phyloP scores from a whole-genome alignment of 1,284 basidiomycete species.

The Xerocomus cyaneibrunnescens region DNA sequence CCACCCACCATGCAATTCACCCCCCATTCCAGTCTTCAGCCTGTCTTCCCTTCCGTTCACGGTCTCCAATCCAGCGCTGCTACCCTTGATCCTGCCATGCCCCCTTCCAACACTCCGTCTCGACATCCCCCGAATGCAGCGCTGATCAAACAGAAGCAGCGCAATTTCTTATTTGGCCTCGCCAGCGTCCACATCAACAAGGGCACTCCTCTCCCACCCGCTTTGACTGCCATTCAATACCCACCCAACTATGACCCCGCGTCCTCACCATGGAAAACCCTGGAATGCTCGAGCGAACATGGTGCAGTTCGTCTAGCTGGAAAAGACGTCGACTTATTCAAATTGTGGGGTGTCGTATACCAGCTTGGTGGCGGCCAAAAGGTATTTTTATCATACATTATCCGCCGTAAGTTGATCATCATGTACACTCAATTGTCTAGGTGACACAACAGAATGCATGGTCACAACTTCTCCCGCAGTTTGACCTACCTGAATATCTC shows the following conservation, averaged over 20 bases:
- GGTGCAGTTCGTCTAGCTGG: slow-evolving; percentile 69
- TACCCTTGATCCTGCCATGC: slow-evolving; percentile 47
- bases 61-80: slow-evolving; percentile 37
- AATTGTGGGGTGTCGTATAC: slow-evolving; percentile 59
- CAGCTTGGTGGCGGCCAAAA: slow-evolving; percentile 56
- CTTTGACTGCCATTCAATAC: slow-evolving; percentile 56
- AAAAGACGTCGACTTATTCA: slow-evolving; percentile 77
- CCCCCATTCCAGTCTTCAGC: slow-evolving; percentile 32
- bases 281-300: slow-evolving; percentile 57
- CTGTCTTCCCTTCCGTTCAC: slow-evolving; percentile 23
- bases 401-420: slow-evolving; percentile 6
- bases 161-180: slow-evolving; percentile 57
- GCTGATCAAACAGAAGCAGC: slow-evolving; percentile 48
- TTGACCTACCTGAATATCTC: slow-evolving; percentile 65
- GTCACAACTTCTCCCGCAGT: slow-evolving; percentile 51
- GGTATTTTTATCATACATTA: slow-evolving; percentile 41
- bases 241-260: slow-evolving; percentile 58
- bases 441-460: slow-evolving; percentile 45
- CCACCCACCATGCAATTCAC: slow-evolving; percentile 30
- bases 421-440: slow-evolving; percentile 16
- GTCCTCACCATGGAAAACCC: slow-evolving; percentile 58
- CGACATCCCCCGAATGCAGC: slow-evolving; percentile 34
- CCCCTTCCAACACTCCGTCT: slow-evolving; percentile 30
- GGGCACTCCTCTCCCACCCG: slow-evolving; percentile 61
- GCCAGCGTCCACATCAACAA: slow-evolving; percentile 55